Conservation (phyloP, 1,284 basidiomycete genomes). For the Ganoderma resinaceum region DNA sequence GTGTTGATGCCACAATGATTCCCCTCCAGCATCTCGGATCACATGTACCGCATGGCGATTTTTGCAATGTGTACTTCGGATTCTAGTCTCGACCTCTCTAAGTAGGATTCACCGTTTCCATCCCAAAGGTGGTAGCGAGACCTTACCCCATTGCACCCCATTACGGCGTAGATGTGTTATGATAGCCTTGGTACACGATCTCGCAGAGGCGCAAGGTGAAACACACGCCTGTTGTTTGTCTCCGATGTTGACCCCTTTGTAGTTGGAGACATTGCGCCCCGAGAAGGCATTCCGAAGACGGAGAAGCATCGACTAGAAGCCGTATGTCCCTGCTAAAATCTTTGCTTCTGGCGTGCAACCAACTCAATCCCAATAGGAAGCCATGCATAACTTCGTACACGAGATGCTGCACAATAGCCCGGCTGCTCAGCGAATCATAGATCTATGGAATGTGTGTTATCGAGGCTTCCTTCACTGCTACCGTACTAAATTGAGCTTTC, state of each 20-base stretch:
- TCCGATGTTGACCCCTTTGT: neutral
- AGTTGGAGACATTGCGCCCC: slow-evolving; percentile 94
- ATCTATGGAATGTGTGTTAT: slow-evolving; percentile 77
- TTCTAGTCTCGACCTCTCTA: slow-evolving; percentile 75
- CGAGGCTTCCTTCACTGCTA: neutral
- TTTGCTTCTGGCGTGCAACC: neutral
- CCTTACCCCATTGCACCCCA: neutral
- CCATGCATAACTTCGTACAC: slow-evolving; percentile 90
- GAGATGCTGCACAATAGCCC: slow-evolving; percentile 89
- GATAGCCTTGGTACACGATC: slow-evolving; percentile 93
- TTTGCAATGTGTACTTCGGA: slow-evolving; percentile 87
- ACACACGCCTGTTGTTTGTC: no score
- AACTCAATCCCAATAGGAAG: slow-evolving; percentile 60
- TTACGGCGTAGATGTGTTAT: slow-evolving; percentile 79
- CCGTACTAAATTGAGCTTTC: slow-evolving; percentile 7
- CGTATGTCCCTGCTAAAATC: slow-evolving; percentile 44
- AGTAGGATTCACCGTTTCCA: slow-evolving; percentile 56
- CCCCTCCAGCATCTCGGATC: slow-evolving; percentile 85
- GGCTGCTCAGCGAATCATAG: slow-evolving; percentile 79
- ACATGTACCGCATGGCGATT: slow-evolving; percentile 98
- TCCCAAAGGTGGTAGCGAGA: neutral
- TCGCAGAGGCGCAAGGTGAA: slow-evolving; percentile 91
- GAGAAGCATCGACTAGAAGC: slow-evolving; percentile 84
- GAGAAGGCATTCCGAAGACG: slow-evolving; percentile 83
- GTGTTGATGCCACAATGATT: slow-evolving; percentile 5